Evolutionary conservation across 2,329 filamentous ascomycete species (phyloP).

Genomic region (Colletotrichum tofieldiae): DNA sequence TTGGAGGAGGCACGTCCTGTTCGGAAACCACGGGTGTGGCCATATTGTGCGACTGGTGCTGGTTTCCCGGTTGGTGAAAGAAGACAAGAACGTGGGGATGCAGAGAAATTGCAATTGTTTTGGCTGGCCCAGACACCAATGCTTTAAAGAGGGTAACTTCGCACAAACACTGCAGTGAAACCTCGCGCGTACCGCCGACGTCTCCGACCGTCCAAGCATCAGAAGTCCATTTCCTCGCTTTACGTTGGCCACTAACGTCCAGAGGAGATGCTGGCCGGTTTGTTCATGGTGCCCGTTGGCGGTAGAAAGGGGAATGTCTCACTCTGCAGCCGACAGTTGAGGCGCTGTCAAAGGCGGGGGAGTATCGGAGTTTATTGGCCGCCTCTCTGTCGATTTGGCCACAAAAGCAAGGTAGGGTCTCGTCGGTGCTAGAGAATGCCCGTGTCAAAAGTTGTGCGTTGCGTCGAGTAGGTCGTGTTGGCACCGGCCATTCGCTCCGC

Average conservation of each 20-base stretch:
- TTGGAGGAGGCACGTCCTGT: background rate
- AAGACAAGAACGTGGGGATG: conserved; percentile 2
- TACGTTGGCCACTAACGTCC: background rate
- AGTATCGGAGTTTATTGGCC: background rate
- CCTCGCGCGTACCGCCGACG: conserved; percentile 18
- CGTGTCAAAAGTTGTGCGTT: background rate
- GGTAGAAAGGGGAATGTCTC: conserved; percentile 8
- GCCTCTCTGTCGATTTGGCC: background rate
- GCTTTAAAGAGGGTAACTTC: conserved; percentile 9
- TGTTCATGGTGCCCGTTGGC: background rate
- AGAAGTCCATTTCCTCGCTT: background rate
- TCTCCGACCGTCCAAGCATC: background rate
- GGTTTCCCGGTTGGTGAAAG: background rate
- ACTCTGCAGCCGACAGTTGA: conserved; percentile 33
- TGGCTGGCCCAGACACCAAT: conserved; percentile 8
- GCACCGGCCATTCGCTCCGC: background rate
- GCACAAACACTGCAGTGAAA: conserved; percentile 26
- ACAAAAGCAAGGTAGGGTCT: background rate
- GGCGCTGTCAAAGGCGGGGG: conserved; percentile 26
- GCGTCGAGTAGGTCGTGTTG: background rate
- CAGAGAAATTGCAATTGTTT: background rate
- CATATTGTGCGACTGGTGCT: conserved; percentile 9
- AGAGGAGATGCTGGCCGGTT: background rate
- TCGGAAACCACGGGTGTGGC: background rate
- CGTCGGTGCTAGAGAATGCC: background rate